Evolutionary conservation across 23 red algal genomes (phyloP), one percentile per base, ranked within the genome.

Genomic region (Pyropia haitanensis): DNA sequence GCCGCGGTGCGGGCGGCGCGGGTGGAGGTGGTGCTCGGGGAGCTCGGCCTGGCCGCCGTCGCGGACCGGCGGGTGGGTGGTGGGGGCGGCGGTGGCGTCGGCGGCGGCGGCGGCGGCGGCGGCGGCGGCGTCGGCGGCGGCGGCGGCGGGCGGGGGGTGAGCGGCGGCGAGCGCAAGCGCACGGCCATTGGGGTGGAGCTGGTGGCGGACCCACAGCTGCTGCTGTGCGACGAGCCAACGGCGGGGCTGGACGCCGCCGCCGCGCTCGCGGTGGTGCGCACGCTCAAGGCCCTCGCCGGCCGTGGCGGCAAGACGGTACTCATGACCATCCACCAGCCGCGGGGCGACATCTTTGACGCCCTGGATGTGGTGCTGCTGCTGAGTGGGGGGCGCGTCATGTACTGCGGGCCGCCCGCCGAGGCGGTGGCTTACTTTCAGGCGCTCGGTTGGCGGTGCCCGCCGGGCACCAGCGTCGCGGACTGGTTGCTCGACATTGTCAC

Each of bases 311-410:
- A 86, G 18, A 98, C 94, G 10, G 80, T 98, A 17, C 48, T 98
- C 5, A 84, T 80, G 9, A 98, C 94, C 34, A 98, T 98, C 59
- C 94, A 98, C 71, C 94, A 98, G 59, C 94, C 94, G 54, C 94
- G 94, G 15, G 88, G 81, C 39, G 72, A 85, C 25, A 98, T 98
- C 53, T 98, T 91, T 71, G 72, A 79, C n/a, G 46, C 91, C 18
- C 91, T 98, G 58, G 94, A 98, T 64, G 64, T 79, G 33, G 66
- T 98, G 16, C 70, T 83, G 26, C 70, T 98, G 62, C 72, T 98
- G 0, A 83, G 77, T 5, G 87, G 91, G 50, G 94, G 94, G 13
- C 75, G 71, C 1, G 73, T 86, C 23, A 90, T 98, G 78, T 98
- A 91, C 53, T 98, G 88, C 61, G 94, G 94, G 20, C 94, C 94